Evolutionary conservation across 148 eudicot species (phyloP).

Genomic region (Camellia granthamiana): DNA sequence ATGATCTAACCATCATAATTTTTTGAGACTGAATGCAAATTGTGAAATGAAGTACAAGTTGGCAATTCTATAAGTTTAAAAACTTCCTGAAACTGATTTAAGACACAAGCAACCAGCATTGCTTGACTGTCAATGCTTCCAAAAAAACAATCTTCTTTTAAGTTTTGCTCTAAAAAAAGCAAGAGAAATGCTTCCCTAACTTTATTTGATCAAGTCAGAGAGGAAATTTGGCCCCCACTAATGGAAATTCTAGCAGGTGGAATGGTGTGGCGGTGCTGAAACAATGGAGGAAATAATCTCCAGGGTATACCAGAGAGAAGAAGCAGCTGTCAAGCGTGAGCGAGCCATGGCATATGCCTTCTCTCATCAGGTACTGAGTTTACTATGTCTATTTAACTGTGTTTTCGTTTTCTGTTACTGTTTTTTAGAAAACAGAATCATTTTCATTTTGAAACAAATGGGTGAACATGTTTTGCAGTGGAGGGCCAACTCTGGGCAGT

Average conservation of each 20-base stretch:
- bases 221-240: background rate
- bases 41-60: background rate
- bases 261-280: conserved; percentile 35
- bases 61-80: background rate
- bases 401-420: too few species aligned
- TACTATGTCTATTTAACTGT: background rate
- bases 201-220: background rate
- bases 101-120: background rate
- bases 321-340: conserved; percentile 32
- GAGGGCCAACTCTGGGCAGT: conserved; percentile 27
- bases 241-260: conserved; percentile 17
- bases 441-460: background rate
- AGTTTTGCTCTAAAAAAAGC: background rate
- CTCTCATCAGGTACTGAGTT: conserved; percentile 29
- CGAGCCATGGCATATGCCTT: conserved; percentile 43
- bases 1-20: background rate
- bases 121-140: background rate
- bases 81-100: background rate
- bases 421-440: too few species aligned
- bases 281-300: conserved; percentile 27
- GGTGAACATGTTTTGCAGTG: conserved; percentile 16
- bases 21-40: background rate
- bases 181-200: background rate
- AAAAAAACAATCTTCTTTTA: background rate
- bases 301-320: conserved; percentile 34